phyloP scores from a whole-genome alignment of 768 basidiomycete genomes.

The Lactifluus echinatus region DNA sequence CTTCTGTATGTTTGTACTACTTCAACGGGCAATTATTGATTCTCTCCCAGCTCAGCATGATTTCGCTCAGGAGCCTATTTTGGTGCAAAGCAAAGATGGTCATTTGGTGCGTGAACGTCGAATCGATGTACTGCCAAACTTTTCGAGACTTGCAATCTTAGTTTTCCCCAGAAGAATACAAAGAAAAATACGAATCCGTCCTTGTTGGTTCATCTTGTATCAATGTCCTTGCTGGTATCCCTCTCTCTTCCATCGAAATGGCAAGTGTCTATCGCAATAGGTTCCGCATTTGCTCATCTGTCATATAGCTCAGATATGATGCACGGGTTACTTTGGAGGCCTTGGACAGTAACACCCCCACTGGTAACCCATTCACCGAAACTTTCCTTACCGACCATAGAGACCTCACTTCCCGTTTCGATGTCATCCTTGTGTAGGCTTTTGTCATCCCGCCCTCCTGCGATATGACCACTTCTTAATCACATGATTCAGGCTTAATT shows the following conservation, averaged over 20 bases:
- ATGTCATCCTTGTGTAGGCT: slow-evolving; percentile 56
- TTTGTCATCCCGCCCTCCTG: not conserved
- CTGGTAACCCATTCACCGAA: slow-evolving; percentile 56
- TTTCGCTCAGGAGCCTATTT: slow-evolving; percentile 47
- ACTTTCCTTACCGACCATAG: slow-evolving; percentile 69
- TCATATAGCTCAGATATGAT: slow-evolving; percentile 61
- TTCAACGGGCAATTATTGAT: too few relatives aligned
- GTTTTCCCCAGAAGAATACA: slow-evolving; percentile 55
- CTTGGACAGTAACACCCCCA: slow-evolving; percentile 40
- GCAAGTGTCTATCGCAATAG: slow-evolving; percentile 33
- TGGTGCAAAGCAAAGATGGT: slow-evolving; percentile 46
- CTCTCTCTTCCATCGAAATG: slow-evolving; percentile 68
- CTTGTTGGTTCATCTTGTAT: slow-evolving; percentile 74
- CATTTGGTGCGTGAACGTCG: slow-evolving; percentile 38
- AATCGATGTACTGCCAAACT: not conserved
- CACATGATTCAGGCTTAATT: slow-evolving; percentile 40
- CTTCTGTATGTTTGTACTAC: slow-evolving; percentile 47
- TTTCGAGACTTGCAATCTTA: slow-evolving; percentile 24
- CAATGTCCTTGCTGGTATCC: slow-evolving; percentile 72
- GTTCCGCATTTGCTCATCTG: slow-evolving; percentile 3
- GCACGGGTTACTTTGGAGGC: slow-evolving; percentile 62
- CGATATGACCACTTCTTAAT: not conserved
- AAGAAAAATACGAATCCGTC: slow-evolving; percentile 40
- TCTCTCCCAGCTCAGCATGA: slow-evolving; percentile 54
- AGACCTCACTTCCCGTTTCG: slow-evolving; percentile 59